Conservation (phyloP, 176 grass and related monocot species). For the Raddia guianensis region DNA sequence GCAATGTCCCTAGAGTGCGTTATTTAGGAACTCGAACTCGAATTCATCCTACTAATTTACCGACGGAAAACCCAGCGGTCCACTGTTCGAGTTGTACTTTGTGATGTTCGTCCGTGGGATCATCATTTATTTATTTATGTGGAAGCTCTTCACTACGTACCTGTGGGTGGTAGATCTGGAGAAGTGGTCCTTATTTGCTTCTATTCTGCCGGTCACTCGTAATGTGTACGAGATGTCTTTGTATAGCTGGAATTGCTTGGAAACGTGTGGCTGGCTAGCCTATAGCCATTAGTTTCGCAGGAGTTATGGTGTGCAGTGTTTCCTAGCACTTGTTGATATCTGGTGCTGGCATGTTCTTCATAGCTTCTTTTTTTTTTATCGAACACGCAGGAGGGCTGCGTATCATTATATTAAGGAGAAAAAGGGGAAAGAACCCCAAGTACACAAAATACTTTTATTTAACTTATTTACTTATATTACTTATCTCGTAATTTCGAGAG, state of each 20-base stretch:
- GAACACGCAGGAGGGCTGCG: too few species aligned
- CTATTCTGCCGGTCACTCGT: slow-evolving; percentile 27
- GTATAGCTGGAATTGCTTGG: slow-evolving; percentile 38
- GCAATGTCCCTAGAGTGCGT: neutral
- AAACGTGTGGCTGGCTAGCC: slow-evolving; percentile 24
- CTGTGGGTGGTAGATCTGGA: slow-evolving; percentile 37
- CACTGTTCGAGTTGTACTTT: slow-evolving; percentile 43
- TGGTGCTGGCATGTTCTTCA: too few species aligned
- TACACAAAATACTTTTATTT: too few species aligned
- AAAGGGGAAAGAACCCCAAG: too few species aligned
- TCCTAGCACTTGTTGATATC: slow-evolving; percentile 6
- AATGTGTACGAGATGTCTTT: slow-evolving; percentile 25
- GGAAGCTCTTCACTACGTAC: neutral
- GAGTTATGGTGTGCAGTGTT: slow-evolving; percentile 24
- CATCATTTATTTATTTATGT: neutral
- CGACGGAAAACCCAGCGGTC: slow-evolving; percentile 11
- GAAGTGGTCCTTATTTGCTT: slow-evolving; percentile 31
- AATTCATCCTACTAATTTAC: slow-evolving; percentile 34
- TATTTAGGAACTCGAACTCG: slow-evolving; percentile 23
- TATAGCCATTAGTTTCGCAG: slow-evolving; percentile 10
- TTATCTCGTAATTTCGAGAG: too few species aligned
- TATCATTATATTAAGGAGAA: too few species aligned
- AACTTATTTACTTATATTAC: too few species aligned
- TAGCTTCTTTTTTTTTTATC: too few species aligned
- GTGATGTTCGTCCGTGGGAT: neutral